A percentile compares a stretch with the other conserved stretches of the same genome.
phyloP scores from a whole-genome alignment of 2,329 filamentous ascomycete genomes.

The Periconia macrospinosa region DNA sequence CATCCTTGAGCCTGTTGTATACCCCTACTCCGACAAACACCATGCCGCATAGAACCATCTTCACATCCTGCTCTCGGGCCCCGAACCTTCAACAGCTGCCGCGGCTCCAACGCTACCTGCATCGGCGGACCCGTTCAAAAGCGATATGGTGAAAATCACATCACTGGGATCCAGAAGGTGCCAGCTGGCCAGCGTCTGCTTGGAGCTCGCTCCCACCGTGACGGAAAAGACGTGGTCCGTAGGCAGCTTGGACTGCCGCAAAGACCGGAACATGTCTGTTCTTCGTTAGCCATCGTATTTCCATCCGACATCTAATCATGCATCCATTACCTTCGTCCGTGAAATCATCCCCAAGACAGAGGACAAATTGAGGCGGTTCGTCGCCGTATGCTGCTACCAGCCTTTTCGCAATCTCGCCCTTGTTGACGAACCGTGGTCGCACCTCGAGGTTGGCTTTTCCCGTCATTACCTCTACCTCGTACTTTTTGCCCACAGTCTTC shows the following conservation, averaged over 20 bases:
- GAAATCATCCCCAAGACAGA: slow-evolving; percentile 93
- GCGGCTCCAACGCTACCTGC: slow-evolving; percentile 45
- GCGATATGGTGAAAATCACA: slow-evolving; percentile 69
- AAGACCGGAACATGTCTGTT: slow-evolving; percentile 78
- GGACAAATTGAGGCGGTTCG: slow-evolving; percentile 72
- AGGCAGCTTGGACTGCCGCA: slow-evolving; percentile 61
- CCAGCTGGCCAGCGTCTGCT: slow-evolving; percentile 88
- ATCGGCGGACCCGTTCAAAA: slow-evolving; percentile 56
- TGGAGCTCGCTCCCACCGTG: slow-evolving; percentile 87
- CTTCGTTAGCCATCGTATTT: slow-evolving; percentile 9
- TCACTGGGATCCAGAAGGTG: slow-evolving; percentile 87
- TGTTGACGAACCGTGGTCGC: slow-evolving; percentile 96
- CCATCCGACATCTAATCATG: neutral
- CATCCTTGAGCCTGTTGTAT: no score
- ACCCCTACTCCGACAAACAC: no score
- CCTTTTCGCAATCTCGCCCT: slow-evolving; percentile 89
- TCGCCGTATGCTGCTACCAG: slow-evolving; percentile 74
- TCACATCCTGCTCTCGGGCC: slow-evolving; percentile 37
- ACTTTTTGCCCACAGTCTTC: slow-evolving; percentile 72
- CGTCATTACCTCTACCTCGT: slow-evolving; percentile 94
- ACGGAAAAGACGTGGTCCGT: slow-evolving; percentile 79
- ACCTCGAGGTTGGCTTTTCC: slow-evolving; percentile 98
- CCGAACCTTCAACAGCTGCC: slow-evolving; percentile 42
- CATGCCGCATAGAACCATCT: no score
- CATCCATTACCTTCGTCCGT: slow-evolving; percentile 81